phyloP scores from a whole-genome alignment of 2,329 filamentous ascomycete genomes.

The Immersiporthe knoxdaviesiana region DNA sequence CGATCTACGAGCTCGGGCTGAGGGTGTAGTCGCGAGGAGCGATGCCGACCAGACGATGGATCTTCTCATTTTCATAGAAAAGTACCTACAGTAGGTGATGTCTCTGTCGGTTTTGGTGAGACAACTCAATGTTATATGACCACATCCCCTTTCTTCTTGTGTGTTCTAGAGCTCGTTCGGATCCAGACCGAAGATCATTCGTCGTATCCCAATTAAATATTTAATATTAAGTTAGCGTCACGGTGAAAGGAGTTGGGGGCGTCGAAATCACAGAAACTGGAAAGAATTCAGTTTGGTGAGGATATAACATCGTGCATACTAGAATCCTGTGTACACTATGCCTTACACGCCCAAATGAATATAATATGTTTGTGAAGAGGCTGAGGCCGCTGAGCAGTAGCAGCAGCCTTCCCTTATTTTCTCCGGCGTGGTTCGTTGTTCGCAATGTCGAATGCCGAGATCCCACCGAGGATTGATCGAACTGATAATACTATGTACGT shows the following conservation, averaged over 20 bases:
- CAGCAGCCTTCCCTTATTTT: background rate
- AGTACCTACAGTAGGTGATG: background rate
- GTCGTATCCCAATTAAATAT: background rate
- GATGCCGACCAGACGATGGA: background rate
- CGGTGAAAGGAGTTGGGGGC: background rate
- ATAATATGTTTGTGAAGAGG: background rate
- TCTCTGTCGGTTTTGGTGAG: background rate
- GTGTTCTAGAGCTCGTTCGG: background rate
- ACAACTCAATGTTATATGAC: background rate
- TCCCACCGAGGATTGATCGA: background rate
- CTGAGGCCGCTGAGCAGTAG: background rate
- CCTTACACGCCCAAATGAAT: background rate
- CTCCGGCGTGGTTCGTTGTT: background rate
- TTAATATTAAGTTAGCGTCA: background rate
- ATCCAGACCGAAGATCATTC: background rate
- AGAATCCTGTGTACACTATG: background rate
- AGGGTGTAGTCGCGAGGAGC: conserved; percentile 3
- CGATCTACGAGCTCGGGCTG: background rate
- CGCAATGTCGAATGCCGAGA: background rate
- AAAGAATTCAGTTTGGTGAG: background rate
- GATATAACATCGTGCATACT: background rate
- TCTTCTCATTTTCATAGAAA: background rate
- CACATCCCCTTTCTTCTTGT: background rate
- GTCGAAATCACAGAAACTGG: too few relatives aligned
- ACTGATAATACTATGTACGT: too few relatives aligned